A percentile compares a stretch with the other conserved stretches of the same genome.
Evolutionary conservation across 164 flowering plant species (phyloP).

Genomic region (Dillenia turbinata): DNA sequence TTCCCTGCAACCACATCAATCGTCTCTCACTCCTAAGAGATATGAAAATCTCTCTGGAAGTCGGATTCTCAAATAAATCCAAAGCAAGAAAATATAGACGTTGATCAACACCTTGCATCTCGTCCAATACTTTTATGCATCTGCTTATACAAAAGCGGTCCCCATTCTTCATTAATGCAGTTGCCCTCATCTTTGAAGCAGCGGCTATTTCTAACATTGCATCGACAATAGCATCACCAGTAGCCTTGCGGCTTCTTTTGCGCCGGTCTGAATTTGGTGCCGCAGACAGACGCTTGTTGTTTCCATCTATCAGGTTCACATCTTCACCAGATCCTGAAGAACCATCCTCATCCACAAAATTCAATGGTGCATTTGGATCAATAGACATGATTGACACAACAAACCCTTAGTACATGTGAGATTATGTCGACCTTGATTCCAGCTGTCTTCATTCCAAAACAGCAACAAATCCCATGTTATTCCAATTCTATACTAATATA

Average conservation of each 20-base stretch:
- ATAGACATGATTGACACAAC: slow-evolving; percentile 28
- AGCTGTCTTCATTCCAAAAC: slow-evolving; percentile 24
- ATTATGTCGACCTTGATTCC: slow-evolving; percentile 8
- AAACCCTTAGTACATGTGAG: slow-evolving; percentile 19
- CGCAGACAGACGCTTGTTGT: slow-evolving; percentile 44
- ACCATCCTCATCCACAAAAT: slow-evolving; percentile 49
- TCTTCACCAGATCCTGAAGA: slow-evolving; percentile 75
- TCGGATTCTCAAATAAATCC: slow-evolving; percentile 66
- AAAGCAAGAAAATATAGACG: slow-evolving; percentile 51
- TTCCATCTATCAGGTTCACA: slow-evolving; percentile 51
- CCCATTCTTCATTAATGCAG: slow-evolving; percentile 55
- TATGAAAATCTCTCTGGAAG: slow-evolving; percentile 60
- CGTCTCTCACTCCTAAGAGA: slow-evolving; percentile 60
- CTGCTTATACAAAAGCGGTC: slow-evolving; percentile 70
- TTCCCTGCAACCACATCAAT: slow-evolving; percentile 60
- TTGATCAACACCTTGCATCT: slow-evolving; percentile 64
- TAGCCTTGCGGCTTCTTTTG: slow-evolving; percentile 66
- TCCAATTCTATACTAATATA: slow-evolving; percentile 6
- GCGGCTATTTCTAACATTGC: slow-evolving; percentile 81
- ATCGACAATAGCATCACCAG: slow-evolving; percentile 66
- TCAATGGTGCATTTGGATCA: slow-evolving; percentile 31
- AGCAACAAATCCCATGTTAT: slow-evolving; percentile 13
- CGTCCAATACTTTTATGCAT: slow-evolving; percentile 64
- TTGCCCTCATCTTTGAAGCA: slow-evolving; percentile 73
- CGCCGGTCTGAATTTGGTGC: slow-evolving; percentile 41